Conservation (phyloP, 164 flowering plant genomes). For the Houttuynia cordata region DNA sequence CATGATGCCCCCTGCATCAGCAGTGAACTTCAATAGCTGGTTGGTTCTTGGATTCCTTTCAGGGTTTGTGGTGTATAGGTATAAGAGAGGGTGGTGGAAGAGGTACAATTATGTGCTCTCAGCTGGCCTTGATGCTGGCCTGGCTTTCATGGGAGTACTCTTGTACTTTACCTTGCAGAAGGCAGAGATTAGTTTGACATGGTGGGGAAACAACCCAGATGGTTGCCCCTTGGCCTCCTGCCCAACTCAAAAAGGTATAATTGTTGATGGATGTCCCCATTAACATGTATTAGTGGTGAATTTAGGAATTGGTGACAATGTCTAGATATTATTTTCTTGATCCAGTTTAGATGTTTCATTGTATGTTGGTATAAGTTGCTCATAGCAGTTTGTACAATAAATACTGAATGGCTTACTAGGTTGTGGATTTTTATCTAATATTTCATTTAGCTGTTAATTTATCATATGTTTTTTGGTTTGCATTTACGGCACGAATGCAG, state of each 20-base stretch:
- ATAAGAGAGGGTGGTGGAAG: conserved; percentile 58
- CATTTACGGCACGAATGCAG: too few relatives aligned
- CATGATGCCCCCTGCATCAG: conserved; percentile 70
- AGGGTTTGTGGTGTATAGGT: conserved; percentile 51
- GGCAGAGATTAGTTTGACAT: conserved; percentile 30
- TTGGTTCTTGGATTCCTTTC: conserved; percentile 53
- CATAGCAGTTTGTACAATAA: too few relatives aligned
- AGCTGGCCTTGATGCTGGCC: conserved; percentile 74
- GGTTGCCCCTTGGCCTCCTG: conserved; percentile 65
- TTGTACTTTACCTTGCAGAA: conserved; percentile 46
- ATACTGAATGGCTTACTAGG: too few relatives aligned
- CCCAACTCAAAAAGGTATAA: conserved; percentile 62
- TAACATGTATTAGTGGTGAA: background rate
- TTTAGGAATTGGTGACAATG: background rate
- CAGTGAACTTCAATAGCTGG: conserved; percentile 73
- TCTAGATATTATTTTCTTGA: background rate
- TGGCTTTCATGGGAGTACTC: conserved; percentile 79
- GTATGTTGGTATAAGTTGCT: too few relatives aligned
- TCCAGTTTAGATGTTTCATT: too few relatives aligned
- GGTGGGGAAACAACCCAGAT: conserved; percentile 81
- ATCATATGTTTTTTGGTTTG: too few relatives aligned
- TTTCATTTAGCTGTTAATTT: too few relatives aligned
- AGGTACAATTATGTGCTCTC: conserved; percentile 69
- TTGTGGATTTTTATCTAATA: too few relatives aligned
- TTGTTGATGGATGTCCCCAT: conserved; percentile 57